phyloP scores from a whole-genome alignment of 73 alveolate genomes.

The Diophrys appendiculata region DNA sequence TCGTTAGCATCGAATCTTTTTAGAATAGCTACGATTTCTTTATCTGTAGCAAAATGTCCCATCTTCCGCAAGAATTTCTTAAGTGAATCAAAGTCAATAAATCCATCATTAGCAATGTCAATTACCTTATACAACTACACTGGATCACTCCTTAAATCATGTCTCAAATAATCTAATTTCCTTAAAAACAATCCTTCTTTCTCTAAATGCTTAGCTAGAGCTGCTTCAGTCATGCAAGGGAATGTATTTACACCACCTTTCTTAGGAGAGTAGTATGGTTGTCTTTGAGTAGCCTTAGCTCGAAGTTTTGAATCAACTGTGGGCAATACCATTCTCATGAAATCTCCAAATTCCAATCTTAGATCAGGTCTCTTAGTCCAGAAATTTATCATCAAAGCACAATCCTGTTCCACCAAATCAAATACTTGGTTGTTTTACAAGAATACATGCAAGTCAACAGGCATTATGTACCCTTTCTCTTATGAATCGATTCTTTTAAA shows the following conservation, averaged over 20 bases:
- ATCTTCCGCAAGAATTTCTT: constrained; percentile 26
- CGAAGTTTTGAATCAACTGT: constrained; percentile 29
- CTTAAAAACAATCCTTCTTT: background rate
- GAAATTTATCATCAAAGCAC: constrained; percentile 7
- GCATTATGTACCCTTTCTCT: no score
- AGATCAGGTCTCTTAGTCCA: no score
- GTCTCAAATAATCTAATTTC: background rate
- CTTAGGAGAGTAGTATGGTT: no score
- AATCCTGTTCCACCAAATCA: no score
- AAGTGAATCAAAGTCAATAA: constrained; percentile 6
- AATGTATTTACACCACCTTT: no score
- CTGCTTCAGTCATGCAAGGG: no score
- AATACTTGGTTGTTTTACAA: no score
- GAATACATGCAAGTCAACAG: no score
- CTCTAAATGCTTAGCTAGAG: no score
- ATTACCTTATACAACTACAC: constrained; percentile 9
- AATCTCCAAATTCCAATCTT: no score
- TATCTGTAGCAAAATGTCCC: constrained; percentile 49
- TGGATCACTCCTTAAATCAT: background rate
- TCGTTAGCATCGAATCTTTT: constrained; percentile 45
- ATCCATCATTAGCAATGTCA: constrained; percentile 18
- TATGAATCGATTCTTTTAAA: no score
- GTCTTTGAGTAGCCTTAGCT: constrained; percentile 46
- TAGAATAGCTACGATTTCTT: constrained; percentile 34
- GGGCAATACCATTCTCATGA: constrained; percentile 39